Evolutionary conservation across 1,284 basidiomycete species (phyloP).

Genomic region (Melampsora larici-populina): DNA sequence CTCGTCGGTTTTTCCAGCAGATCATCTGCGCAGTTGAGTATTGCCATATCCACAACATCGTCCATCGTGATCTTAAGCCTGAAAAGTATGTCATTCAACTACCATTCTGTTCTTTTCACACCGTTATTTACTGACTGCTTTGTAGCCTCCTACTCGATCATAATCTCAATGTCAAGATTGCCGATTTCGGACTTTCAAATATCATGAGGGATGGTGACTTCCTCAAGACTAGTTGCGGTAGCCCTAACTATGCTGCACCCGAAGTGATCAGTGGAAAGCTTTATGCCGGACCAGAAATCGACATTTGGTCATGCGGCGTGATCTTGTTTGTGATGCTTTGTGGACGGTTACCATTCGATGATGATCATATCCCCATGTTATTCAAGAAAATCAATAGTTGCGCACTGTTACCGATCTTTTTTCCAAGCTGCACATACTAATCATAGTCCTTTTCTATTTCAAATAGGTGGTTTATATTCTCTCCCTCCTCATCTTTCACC

Average conservation of each 20-base stretch:
- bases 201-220: slow-evolving; percentile 93
- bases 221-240: slow-evolving; percentile 88
- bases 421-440: not conserved
- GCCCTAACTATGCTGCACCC: slow-evolving; percentile 92
- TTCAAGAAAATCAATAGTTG: slow-evolving; percentile 88
- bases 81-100: slow-evolving; percentile 64
- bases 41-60: slow-evolving; percentile 86
- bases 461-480: slow-evolving; percentile 73
- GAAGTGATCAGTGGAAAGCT: slow-evolving; percentile 89
- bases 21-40: slow-evolving; percentile 94
- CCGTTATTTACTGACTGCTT: slow-evolving; percentile 10
- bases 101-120: not conserved
- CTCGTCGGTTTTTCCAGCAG: slow-evolving; percentile 89
- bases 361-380: slow-evolving; percentile 83
- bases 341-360: slow-evolving; percentile 87
- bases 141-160: slow-evolving; percentile 58
- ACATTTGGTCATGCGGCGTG: slow-evolving; percentile 95
- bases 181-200: slow-evolving; percentile 89
- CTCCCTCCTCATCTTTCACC: slow-evolving; percentile 72
- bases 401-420: slow-evolving; percentile 50
- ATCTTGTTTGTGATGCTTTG: slow-evolving; percentile 94
- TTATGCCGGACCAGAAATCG: slow-evolving; percentile 92
- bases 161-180: slow-evolving; percentile 73
- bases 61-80: no score
- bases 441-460: slow-evolving; percentile 16